These are phyloP conservation scores for Perkinsus olseni DNA, from an alignment of 169 alveolate genomes.

Conservation along the genomic window DNA sequence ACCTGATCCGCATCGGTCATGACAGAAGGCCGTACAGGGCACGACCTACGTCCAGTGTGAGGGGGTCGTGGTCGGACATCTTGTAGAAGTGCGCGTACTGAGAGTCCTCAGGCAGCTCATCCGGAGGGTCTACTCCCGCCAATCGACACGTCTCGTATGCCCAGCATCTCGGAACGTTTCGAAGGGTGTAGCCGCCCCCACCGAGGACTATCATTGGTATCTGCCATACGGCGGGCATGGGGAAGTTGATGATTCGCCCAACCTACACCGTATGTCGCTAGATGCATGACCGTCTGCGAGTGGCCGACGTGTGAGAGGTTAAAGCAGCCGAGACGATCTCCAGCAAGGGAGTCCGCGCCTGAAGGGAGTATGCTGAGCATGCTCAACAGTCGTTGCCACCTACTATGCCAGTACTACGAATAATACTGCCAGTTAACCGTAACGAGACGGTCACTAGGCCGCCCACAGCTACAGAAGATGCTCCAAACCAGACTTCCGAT, in stretches of 20 bases:
- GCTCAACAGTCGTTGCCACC: too few relatives aligned
- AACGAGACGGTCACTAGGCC: too few relatives aligned
- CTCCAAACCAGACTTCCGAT: too few relatives aligned
- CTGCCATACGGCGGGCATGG: constrained; percentile 40
- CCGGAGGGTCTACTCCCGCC: constrained; percentile 18
- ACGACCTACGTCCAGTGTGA: neutral
- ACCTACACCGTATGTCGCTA: constrained; percentile 30
- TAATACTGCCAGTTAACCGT: too few relatives aligned
- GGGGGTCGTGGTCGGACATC: neutral
- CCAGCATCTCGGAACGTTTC: constrained; percentile 80
- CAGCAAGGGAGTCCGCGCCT: constrained; percentile 79
- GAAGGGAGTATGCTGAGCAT: too few relatives aligned
- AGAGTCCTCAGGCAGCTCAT: neutral
- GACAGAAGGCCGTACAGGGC: neutral
- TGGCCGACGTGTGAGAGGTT: constrained; percentile 71
- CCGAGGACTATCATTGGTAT: constrained; percentile 74
- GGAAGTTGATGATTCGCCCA: constrained; percentile 41
- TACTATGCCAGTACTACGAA: too few relatives aligned
- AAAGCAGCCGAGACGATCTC: constrained; percentile 92
- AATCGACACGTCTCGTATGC: constrained; percentile 25
- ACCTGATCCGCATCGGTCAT: neutral
- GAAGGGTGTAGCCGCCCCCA: constrained; percentile 95
- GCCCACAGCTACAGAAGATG: too few relatives aligned
- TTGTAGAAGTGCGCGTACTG: neutral
- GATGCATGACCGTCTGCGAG: constrained; percentile 38